Base-by-base conservation (phyloP, 768 basidiomycete species). In the Rhodotorula diobovata region DNA sequence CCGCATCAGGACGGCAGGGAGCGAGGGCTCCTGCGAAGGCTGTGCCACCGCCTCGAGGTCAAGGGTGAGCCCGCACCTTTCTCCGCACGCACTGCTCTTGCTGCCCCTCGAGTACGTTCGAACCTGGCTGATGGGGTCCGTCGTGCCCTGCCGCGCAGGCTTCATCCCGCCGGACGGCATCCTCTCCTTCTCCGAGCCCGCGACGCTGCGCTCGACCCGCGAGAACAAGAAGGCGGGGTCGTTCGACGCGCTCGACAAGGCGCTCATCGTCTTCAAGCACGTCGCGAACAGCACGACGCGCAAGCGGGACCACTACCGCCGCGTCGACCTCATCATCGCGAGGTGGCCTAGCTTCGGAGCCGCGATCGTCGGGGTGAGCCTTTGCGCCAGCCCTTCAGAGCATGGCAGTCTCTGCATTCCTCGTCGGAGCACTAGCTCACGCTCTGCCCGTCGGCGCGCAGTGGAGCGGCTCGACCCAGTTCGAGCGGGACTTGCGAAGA, bases 161-260 rank as follows among this genome's bases (percentile, higher is more conserved):
- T 43, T 74, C 39, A 69, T 74, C 30, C 72, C 72, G 6, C 66
- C 66, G 0, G 56, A 64, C 39, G 68, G 72, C 14, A 45, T 67
- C n/a, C 58, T 74, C 41, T 48, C 65, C 3, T 66, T 67, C 57
- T 53, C 54, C 37, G 34, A 70, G 30, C 58, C 68, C 20, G 72
- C 66, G 32, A 70, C 66, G 10, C 53, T 64, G 11, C 68, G 72
- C 34, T 64, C 72, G 23, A 67, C 41, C 20, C 21, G 37, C 2
- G 61, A 65, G 28, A 74, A 74, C 68, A 70, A 70, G 59, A 46
- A 56, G 10, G 72, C 72, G 0, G 54, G 68, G 14, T 63, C 68
- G 28, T 66, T 74, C 58, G 72, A 74, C 58, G 67, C 72, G 46
- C 72, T 74, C 66, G 72, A 74, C 66, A 67, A 67, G 53, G 72